These are phyloP conservation scores for Cercophora newfieldiana DNA, from an alignment of 495 filamentous ascomycete species.

Conservation along the genomic window DNA sequence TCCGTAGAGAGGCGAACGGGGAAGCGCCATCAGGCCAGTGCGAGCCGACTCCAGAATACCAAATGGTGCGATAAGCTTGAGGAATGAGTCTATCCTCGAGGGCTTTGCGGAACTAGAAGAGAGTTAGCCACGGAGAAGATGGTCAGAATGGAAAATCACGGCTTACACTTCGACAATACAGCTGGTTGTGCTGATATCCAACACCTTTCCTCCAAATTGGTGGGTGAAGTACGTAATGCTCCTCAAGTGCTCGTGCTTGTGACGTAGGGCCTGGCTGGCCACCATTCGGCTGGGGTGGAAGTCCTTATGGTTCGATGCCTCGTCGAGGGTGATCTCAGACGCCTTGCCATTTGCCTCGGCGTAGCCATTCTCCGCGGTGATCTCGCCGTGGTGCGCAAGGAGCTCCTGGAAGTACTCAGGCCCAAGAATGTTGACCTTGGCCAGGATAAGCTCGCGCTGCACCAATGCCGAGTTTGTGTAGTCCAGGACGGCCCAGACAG, in stretches of 20 bases:
- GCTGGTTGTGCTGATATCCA: constrained; percentile 97
- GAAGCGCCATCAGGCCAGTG: constrained; percentile 94
- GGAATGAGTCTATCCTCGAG: constrained; percentile 89
- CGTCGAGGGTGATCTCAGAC: constrained; percentile 35
- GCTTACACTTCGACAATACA: constrained; percentile 97
- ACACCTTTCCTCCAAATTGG: constrained; percentile 95
- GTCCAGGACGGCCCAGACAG: constrained; percentile 97
- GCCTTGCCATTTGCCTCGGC: constrained; percentile 38
- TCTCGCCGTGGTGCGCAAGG: constrained; percentile 84
- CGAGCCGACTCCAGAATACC: constrained; percentile 93
- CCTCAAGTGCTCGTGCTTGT: constrained; percentile 96
- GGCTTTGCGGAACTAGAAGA: constrained; percentile 82
- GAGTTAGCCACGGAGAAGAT: constrained; percentile 17
- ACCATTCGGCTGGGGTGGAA: constrained; percentile 87
- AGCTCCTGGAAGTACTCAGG: constrained; percentile 98
- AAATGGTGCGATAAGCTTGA: constrained; percentile 94
- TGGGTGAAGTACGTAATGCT: constrained; percentile 93
- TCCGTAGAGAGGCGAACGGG: constrained; percentile 82
- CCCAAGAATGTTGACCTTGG: constrained; percentile 92
- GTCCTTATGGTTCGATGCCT: constrained; percentile 56
- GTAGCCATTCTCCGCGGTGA: constrained; percentile 45
- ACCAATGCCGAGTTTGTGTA: constrained; percentile 93
- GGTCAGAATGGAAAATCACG: neutral
- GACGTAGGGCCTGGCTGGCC: constrained; percentile 81
- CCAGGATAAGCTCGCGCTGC: constrained; percentile 92